Evolutionary conservation across 257 asterid species (phyloP), one percentile per base, ranked within the genome.

Genomic region (Solanum dulcamara): DNA sequence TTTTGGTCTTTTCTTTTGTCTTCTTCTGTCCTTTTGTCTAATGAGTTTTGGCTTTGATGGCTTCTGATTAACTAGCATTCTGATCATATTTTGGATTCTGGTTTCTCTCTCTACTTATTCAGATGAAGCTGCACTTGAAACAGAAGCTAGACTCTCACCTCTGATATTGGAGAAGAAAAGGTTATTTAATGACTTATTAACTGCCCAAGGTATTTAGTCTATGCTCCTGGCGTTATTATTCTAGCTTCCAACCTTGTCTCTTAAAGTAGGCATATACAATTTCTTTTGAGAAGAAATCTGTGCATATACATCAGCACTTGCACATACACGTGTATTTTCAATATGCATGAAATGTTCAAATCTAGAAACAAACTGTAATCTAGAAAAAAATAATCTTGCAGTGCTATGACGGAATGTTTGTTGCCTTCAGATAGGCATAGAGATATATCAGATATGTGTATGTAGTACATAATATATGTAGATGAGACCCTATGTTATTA

Each of bases 111-210:
- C 18, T 28, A 32, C 20, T 30, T 48, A 28, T 50, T 84, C 98
- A 96, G 99, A 96, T 88, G 98, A 93, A 91, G 94, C 96, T 90
- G 97, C 97, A 28, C 92, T 96, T 84, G 99, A 97, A 87, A 90
- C 97, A 44, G 99, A 97, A 92, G 96, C 98, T 89, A 93, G 97
- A 92, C 91, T 97, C 85, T 92, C 94, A 83, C 98, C 98, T 2
- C 91, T 97, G 88, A 80, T 97, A 85, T 90, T 90, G 30, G 99
- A 97, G 93, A 97, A 95, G 95, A 97, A 92, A 90, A 93, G 86
- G 88, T 86, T 97, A 85, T 95, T 92, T 89, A 97, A 97, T 89
- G 98, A 97, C 86, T 88, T 95, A 81, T 90, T 97, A 93, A 95
- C 98, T 75, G 94, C 98, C 84, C 93, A 95, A 91, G 99, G 99